Evolutionary conservation across 2,329 filamentous ascomycete species (phyloP).

Genomic region (Fusarium sp.): DNA sequence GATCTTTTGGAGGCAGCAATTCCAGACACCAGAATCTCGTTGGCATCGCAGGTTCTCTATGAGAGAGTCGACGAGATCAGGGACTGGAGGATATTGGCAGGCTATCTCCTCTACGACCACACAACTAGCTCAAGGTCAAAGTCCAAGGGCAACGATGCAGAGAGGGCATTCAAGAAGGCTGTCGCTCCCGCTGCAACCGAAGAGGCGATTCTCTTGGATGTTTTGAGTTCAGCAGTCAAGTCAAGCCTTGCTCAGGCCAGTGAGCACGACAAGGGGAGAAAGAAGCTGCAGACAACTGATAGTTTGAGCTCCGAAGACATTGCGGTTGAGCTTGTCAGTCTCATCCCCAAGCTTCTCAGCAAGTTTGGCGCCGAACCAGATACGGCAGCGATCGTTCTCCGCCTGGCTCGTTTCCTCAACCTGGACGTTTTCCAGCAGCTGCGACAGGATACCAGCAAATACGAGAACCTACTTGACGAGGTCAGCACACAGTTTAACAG

Average conservation of each 20-base stretch:
- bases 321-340: conserved; percentile 75
- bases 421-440: conserved; percentile 88
- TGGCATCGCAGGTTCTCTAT: conserved; percentile 86
- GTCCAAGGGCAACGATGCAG: conserved; percentile 60
- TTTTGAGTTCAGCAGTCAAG: conserved; percentile 83
- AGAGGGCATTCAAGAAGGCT: conserved; percentile 71
- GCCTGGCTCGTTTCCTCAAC: conserved; percentile 85
- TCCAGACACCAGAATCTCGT: conserved; percentile 80
- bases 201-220: conserved; percentile 84
- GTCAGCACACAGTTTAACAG: conserved; percentile 92
- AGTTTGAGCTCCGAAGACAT: conserved; percentile 78
- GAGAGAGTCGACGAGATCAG: conserved; percentile 81
- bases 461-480: conserved; percentile 83
- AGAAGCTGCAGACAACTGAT: conserved; percentile 66
- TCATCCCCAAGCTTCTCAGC: conserved; percentile 85
- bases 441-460: conserved; percentile 82
- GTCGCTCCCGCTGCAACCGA: conserved; percentile 78
- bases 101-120: conserved; percentile 92
- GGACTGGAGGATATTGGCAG: conserved; percentile 87
- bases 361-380: conserved; percentile 92
- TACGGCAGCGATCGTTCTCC: conserved; percentile 83
- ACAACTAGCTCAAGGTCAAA: conserved; percentile 66
- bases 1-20: conserved; percentile 68
- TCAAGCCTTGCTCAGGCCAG: conserved; percentile 70
- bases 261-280: conserved; percentile 69